These are phyloP conservation scores for Symbiodinium natans DNA, from an alignment of 73 alveolate species.

Conservation along the genomic window DNA sequence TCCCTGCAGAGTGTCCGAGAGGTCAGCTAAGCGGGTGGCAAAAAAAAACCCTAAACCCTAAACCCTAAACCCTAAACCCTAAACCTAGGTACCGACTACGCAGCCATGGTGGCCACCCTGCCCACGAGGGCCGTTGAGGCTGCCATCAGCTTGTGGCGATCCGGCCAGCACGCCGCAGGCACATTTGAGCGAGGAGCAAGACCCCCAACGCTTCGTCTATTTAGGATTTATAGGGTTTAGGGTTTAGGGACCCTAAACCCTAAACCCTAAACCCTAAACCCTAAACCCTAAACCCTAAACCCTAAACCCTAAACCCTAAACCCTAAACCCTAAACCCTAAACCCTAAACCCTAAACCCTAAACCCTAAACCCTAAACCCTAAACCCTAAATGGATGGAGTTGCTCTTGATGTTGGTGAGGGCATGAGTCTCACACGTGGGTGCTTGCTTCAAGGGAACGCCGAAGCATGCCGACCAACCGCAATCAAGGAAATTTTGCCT, in stretches of 20 bases:
- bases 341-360: too few relatives aligned
- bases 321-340: too few relatives aligned
- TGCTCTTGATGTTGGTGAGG: too few relatives aligned
- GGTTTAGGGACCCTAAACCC: not conserved
- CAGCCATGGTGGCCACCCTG: conserved; percentile 63
- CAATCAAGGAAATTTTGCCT: too few relatives aligned
- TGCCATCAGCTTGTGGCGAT: conserved; percentile 27
- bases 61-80: not conserved
- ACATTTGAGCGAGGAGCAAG: too few relatives aligned
- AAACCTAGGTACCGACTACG: conserved; percentile 22
- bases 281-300: not conserved
- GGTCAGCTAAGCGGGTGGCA: too few relatives aligned
- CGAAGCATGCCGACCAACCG: not conserved
- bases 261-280: not conserved
- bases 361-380: too few relatives aligned
- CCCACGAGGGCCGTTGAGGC: conserved; percentile 63
- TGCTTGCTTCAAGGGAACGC: not conserved
- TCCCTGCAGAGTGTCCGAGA: too few relatives aligned
- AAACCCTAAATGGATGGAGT: too few relatives aligned
- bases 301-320: not conserved
- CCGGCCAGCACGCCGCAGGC: conserved; percentile 64
- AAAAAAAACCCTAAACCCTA: not conserved
- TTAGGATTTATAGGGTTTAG: too few relatives aligned
- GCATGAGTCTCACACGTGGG: too few relatives aligned
- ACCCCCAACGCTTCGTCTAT: too few relatives aligned